Conservation (phyloP, 208 protist genomes). For the Acanthamoeba lenticulata region DNA sequence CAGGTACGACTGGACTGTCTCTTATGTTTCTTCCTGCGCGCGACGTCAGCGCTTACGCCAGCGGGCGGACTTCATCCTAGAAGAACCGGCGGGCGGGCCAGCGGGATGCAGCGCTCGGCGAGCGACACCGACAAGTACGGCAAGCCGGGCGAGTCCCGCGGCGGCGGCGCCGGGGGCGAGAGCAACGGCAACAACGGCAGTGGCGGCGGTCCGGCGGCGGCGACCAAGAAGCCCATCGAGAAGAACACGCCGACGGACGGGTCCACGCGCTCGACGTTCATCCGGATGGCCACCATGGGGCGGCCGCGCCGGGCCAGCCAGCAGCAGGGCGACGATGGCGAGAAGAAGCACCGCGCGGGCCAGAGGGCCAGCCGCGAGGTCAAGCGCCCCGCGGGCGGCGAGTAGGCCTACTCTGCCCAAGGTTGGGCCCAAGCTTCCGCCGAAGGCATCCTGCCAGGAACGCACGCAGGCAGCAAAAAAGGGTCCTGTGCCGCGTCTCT, state of each 20-base stretch:
- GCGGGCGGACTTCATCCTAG: not conserved
- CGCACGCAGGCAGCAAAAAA: too few relatives aligned
- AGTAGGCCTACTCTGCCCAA: too few relatives aligned
- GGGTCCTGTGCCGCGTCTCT: too few relatives aligned
- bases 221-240: not conserved
- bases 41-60: not conserved
- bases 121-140: slow-evolving; percentile 18
- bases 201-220: not conserved
- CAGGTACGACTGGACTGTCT: not conserved
- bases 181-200: too few relatives aligned
- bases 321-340: not conserved
- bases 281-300: slow-evolving; percentile 6
- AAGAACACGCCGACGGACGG: not conserved
- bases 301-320: too few relatives aligned
- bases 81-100: not conserved
- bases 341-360: not conserved
- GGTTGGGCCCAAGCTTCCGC: too few relatives aligned
- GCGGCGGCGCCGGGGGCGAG: too few relatives aligned
- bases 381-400: not conserved
- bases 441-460: too few relatives aligned
- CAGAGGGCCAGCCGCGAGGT: not conserved
- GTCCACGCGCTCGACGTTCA: not conserved
- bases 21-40: too few relatives aligned
- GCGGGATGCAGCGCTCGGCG: not conserved
- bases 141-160: not conserved